Evolutionary conservation across 1,284 basidiomycete genomes (phyloP), one percentile per base, ranked within the genome.

Genomic region (Tilletiopsis washingtonensis): DNA sequence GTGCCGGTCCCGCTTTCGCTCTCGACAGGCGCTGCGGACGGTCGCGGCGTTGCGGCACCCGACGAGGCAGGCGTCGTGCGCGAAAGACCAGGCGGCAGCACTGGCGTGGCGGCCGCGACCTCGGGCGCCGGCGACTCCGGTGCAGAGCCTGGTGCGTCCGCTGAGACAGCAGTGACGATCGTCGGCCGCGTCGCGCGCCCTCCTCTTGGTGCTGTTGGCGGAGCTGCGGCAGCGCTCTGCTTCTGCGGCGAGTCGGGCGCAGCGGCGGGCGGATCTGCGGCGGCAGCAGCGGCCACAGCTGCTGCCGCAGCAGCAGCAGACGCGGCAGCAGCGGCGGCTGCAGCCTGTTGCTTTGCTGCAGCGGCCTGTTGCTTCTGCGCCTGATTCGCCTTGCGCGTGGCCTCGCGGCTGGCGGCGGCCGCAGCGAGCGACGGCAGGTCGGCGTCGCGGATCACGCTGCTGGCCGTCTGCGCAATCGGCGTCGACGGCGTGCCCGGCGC

Each of bases 361-460:
- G n/a, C 19, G 21, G 37, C 29, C n/a, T 38, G 44, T 11, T 42
- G 37, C 51, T 63, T 61, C 38, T 58, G 14, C n/a, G n/a, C 58
- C 11, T 53, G 49, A 46, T 60, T 64, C 17, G 44, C 51, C 27
- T 57, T 68, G 32, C 57, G 51, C 17, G 12, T 11, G 12, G 32
- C 32, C 32, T 34, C 32, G 37, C 54, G 53, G 15, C 24, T 62
- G 27, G 56, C 58, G 24, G 47, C 56, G 49, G 55, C 54, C 17
- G 61, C 61, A 1, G 61, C 62, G 9, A 66, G 52, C 5, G 65
- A 60, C 3, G 65, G 65, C 57, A 68, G 57, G 42, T 68, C 65
- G 5, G 56, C 56, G 23, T 65, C 63, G 29, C 64, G 58, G 53
- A 67, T 64, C 29, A 41, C 62, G 38, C 53, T 59, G 47, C 47